phyloP scores from a whole-genome alignment of 2,329 filamentous ascomycete species.

The Colletotrichum shisoi region DNA sequence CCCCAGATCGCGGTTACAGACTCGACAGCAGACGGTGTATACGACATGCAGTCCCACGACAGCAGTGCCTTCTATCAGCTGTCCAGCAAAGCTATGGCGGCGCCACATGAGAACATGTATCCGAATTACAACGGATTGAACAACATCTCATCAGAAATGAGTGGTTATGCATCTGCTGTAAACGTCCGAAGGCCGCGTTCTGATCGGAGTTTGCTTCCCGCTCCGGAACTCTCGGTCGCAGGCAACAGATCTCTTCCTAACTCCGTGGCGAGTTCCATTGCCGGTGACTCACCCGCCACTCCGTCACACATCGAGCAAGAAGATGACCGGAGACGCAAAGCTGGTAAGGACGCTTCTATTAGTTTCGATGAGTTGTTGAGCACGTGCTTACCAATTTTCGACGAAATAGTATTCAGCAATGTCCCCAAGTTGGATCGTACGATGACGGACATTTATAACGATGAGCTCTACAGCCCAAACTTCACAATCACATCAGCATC shows the following conservation, averaged over 20 bases:
- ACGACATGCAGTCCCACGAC: conserved; percentile 54
- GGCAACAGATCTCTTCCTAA: conserved; percentile 58
- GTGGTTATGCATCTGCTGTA: conserved; percentile 52
- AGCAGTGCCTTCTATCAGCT: conserved; percentile 57
- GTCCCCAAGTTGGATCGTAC: conserved; percentile 83
- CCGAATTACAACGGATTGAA: conserved; percentile 54
- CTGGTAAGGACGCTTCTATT: conserved; percentile 57
- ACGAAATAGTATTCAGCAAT: conserved; percentile 46
- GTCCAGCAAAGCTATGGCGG: conserved; percentile 53
- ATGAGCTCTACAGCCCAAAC: conserved; percentile 82
- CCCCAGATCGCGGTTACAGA: conserved; percentile 66
- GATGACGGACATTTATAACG: conserved; percentile 83
- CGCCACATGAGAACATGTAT: conserved; percentile 49
- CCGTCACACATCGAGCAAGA: conserved; percentile 61
- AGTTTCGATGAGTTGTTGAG: conserved; percentile 26
- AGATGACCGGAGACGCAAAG: conserved; percentile 59
- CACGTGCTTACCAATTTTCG: conserved; percentile 51
- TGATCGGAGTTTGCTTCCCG: conserved; percentile 55
- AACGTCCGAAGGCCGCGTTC: conserved; percentile 51
- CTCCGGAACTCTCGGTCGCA: conserved; percentile 55
- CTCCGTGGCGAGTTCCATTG: conserved; percentile 65
- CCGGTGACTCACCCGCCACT: conserved; percentile 68
- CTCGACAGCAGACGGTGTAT: conserved; percentile 55
- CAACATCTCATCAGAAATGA: conserved; percentile 50
- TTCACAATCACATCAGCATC: conserved; percentile 65